Conservation (phyloP, 352 stramenopile genomes). For the Phytophthora citrophthora region DNA sequence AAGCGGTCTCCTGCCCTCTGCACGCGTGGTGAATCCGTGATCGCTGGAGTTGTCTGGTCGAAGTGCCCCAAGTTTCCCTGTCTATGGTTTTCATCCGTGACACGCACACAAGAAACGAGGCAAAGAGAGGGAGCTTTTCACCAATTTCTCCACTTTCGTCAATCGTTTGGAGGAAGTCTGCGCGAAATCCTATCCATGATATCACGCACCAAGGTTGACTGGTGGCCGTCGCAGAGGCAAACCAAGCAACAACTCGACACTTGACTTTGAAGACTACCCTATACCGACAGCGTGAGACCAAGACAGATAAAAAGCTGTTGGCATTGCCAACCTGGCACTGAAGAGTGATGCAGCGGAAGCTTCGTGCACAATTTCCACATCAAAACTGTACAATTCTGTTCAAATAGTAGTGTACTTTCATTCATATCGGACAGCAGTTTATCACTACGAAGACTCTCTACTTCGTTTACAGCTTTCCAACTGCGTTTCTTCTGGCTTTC, state of each 20-base stretch:
- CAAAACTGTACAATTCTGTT: too few relatives aligned
- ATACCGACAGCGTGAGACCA: neutral
- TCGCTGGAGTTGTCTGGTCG: conserved; percentile 21
- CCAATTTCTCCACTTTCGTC: conserved; percentile 14
- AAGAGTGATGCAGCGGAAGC: too few relatives aligned
- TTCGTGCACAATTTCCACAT: too few relatives aligned
- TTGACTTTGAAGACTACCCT: neutral
- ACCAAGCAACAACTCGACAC: conserved; percentile 3
- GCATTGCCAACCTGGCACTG: neutral
- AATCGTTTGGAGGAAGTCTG: conserved; percentile 9
- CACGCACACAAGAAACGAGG: conserved; percentile 23
- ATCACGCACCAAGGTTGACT: neutral
- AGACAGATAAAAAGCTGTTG: neutral
- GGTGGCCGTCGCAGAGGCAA: conserved; percentile 2
- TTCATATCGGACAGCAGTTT: too few relatives aligned
- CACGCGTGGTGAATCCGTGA: conserved; percentile 14
- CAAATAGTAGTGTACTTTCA: too few relatives aligned
- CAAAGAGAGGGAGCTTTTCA: conserved; percentile 9
- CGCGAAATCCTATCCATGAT: conserved; percentile 11
- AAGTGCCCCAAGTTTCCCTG: conserved; percentile 8
- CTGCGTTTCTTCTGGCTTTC: too few relatives aligned
- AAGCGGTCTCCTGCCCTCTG: conserved; percentile 7
- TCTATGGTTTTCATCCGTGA: conserved; percentile 22
- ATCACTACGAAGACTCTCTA: too few relatives aligned
- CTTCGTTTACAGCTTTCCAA: too few relatives aligned